phyloP scores from a whole-genome alignment of 2,329 filamentous ascomycete species.

The Elsinoe ampelina region DNA sequence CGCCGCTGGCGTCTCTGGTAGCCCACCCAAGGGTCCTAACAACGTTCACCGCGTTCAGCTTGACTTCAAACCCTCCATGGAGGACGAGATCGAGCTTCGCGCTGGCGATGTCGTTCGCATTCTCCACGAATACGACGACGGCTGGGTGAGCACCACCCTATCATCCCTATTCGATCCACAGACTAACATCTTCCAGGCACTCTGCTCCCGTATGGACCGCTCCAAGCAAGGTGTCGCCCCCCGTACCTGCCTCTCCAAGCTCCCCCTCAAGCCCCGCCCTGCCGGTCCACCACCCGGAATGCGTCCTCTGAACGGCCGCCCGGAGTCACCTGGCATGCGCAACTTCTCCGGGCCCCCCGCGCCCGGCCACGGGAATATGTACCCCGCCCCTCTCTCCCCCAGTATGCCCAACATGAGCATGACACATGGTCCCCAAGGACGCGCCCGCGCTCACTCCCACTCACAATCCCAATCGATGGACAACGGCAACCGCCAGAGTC shows the following conservation, averaged over 20 bases:
- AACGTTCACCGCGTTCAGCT: constrained; percentile 88
- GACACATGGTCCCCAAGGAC: background rate
- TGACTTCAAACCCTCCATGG: constrained; percentile 86
- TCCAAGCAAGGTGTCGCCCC: constrained; percentile 89
- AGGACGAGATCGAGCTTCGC: constrained; percentile 76
- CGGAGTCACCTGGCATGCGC: constrained; percentile 24
- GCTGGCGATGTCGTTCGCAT: constrained; percentile 79
- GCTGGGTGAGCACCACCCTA: constrained; percentile 62
- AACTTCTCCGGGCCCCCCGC: constrained; percentile 18
- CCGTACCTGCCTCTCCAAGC: constrained; percentile 83
- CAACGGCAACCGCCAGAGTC: background rate
- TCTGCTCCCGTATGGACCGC: constrained; percentile 83
- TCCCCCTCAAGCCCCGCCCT: constrained; percentile 77
- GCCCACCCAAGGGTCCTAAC: constrained; percentile 28
- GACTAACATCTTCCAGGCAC: constrained; percentile 49
- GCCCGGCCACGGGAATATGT: constrained; percentile 4
- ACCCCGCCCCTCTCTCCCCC: constrained; percentile 12
- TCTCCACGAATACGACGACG: constrained; percentile 94
- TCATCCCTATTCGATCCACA: background rate
- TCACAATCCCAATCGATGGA: constrained; percentile 1
- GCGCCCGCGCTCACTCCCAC: background rate
- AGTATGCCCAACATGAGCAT: constrained; percentile 12
- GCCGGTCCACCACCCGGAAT: constrained; percentile 44
- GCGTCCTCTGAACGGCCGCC: constrained; percentile 24
- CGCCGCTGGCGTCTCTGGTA: constrained; percentile 35